Conservation (phyloP, 2,329 filamentous ascomycete genomes). For the Plenodomus tracheiphilus region DNA sequence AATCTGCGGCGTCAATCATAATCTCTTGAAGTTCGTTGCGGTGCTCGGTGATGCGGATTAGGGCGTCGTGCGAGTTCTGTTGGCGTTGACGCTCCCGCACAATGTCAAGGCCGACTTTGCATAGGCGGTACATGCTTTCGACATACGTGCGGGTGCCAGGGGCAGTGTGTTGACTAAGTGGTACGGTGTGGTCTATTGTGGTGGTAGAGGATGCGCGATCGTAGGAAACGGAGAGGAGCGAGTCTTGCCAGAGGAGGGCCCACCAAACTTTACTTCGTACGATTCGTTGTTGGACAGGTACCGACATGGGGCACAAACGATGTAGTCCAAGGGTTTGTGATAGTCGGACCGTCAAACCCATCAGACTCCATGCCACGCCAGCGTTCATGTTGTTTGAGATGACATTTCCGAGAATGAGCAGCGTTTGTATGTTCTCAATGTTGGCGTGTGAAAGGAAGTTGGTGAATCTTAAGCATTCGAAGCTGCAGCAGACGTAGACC, state of each 20-base stretch:
- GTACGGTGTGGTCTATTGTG: constrained; percentile 53
- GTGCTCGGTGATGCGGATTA: constrained; percentile 59
- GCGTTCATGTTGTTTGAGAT: constrained; percentile 67
- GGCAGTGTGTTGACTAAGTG: constrained; percentile 46
- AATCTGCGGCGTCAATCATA: constrained; percentile 60
- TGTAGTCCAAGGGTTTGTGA: constrained; percentile 64
- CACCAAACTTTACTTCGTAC: constrained; percentile 53
- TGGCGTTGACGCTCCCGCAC: constrained; percentile 60
- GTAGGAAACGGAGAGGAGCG: constrained; percentile 65
- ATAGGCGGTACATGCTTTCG: constrained; percentile 60
- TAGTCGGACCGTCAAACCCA: constrained; percentile 62
- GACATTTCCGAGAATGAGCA: constrained; percentile 65
- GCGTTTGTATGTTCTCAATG: constrained; percentile 63
- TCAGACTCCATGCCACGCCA: constrained; percentile 64
- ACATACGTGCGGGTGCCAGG: constrained; percentile 59
- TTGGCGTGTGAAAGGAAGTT: constrained; percentile 66
- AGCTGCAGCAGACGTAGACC: constrained; percentile 67
- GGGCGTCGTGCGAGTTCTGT: constrained; percentile 57
- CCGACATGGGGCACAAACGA: constrained; percentile 59
- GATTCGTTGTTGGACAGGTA: constrained; percentile 50
- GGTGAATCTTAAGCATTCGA: constrained; percentile 65
- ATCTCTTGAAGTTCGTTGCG: constrained; percentile 61
- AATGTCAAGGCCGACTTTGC: constrained; percentile 62
- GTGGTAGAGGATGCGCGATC: constrained; percentile 63
- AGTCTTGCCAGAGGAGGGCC: constrained; percentile 68